Base-by-base conservation (phyloP, 208 protist genomes). In the Herpetomonas samuelpessoai region DNA sequence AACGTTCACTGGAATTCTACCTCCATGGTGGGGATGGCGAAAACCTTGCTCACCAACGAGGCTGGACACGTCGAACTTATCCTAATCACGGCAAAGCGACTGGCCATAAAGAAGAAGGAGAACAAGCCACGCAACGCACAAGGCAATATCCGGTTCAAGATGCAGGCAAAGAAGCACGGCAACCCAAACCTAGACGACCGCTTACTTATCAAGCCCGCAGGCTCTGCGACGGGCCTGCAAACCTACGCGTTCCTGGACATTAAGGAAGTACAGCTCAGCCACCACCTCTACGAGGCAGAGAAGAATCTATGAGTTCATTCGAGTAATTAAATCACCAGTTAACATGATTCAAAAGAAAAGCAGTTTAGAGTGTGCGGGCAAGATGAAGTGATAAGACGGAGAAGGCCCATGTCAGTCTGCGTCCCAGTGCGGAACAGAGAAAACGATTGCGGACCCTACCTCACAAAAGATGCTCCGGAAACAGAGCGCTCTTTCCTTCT, bases 281-380 rank as follows among this genome's bases (percentile, higher is more conserved):
- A 78, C 28, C 88, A 94, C 63, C 65, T 91, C n/a, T 80, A 81
- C 61, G 75, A 83, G 19, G 56, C 38, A 28, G 75, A 81, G 48
- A 81, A 74, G 31, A 56, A 83, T 31, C n/a, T 35, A 16, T 74
- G 25, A 65, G n/a, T n/a, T n/a, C n/a, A n/a, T n/a, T n/a, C n/a
- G n/a, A n/a, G n/a, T n/a, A n/a, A n/a, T n/a, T n/a, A n/a, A n/a
- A n/a, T n/a, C n/a, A n/a, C n/a, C n/a, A n/a, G n/a, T n/a, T n/a
- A n/a, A n/a, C n/a, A n/a, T n/a, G n/a, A n/a, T n/a, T n/a, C n/a
- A n/a, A n/a, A n/a, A n/a, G n/a, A n/a, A n/a, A n/a, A n/a, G n/a
- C n/a, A n/a, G n/a, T n/a, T n/a, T n/a, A n/a, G n/a, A n/a, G n/a
- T n/a, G n/a, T n/a, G n/a, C n/a, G n/a, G n/a, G n/a, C n/a, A n/a